Percentiles rank a stretch among this genome's conserved stretches.
phyloP scores from a whole-genome alignment of 495 filamentous ascomycete species.

The Hyaloscypha bicolor region DNA sequence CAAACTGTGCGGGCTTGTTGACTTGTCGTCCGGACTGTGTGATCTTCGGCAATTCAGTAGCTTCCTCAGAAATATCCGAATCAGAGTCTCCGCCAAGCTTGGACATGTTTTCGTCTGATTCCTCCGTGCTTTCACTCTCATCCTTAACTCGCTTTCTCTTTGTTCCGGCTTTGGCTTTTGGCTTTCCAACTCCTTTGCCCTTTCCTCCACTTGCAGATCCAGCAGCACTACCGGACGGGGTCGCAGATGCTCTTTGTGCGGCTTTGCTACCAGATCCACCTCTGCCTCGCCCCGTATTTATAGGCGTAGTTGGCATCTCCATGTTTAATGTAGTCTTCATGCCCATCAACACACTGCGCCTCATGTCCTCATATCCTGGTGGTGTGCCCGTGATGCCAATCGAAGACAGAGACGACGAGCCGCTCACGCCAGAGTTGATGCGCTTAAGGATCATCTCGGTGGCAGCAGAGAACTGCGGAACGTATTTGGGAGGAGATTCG shows the following conservation, averaged over 20 bases:
- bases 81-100: constrained; percentile 48
- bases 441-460: constrained; percentile 61
- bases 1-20: constrained; percentile 71
- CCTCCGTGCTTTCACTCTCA: constrained; percentile 33
- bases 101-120: constrained; percentile 36
- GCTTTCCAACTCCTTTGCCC: constrained; percentile 18
- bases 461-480: constrained; percentile 54
- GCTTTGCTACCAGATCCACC: constrained; percentile 14
- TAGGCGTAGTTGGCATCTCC: constrained; percentile 33
- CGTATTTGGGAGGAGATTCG: constrained; percentile 33
- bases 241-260: constrained; percentile 21
- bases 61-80: constrained; percentile 50
- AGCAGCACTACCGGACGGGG: constrained; percentile 18
- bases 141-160: constrained; percentile 53
- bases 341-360: constrained; percentile 47
- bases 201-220: constrained; percentile 21
- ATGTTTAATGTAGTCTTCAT: constrained; percentile 54
- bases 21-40: constrained; percentile 86
- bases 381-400: constrained; percentile 37
- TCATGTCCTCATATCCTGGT: constrained; percentile 49
- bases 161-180: constrained; percentile 32
- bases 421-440: constrained; percentile 39
- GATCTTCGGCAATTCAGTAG: constrained; percentile 60
- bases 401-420: constrained; percentile 32
- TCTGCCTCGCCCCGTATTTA: constrained; percentile 14